phyloP scores from a whole-genome alignment of 2,329 filamentous ascomycete species.

The Botrytis fragariae region DNA sequence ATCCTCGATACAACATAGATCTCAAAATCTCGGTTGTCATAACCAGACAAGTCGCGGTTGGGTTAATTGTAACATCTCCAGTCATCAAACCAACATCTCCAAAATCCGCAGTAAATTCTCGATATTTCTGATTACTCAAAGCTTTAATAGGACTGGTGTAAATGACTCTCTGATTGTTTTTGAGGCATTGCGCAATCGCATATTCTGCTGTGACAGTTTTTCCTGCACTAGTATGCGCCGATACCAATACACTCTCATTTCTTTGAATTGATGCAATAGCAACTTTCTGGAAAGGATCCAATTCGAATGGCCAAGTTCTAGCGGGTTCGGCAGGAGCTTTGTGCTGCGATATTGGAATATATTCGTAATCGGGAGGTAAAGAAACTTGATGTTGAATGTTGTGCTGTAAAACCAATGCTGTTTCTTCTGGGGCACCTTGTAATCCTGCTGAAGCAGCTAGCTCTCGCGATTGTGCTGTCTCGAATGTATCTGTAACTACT shows the following conservation, averaged over 20 bases:
- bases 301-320: constrained; percentile 79
- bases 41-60: constrained; percentile 93
- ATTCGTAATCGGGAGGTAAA: constrained; percentile 89
- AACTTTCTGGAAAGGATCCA: constrained; percentile 96
- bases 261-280: constrained; percentile 93
- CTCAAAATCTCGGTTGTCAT: constrained; percentile 99
- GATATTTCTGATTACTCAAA: constrained; percentile 96
- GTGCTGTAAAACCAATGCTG: constrained; percentile 81
- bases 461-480: constrained; percentile 91
- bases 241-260: constrained; percentile 94
- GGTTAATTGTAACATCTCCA: constrained; percentile 98
- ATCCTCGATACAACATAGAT: constrained; percentile 96
- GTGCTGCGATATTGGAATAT: constrained; percentile 92
- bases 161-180: constrained; percentile 96
- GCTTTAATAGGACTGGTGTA: constrained; percentile 99
- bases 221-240: constrained; percentile 94
- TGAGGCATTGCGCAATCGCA: constrained; percentile 93
- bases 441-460: constrained; percentile 58
- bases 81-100: constrained; percentile 98
- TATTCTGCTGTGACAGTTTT: constrained; percentile 99
- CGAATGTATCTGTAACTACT: constrained; percentile 87
- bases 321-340: constrained; percentile 86
- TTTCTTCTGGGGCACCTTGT: constrained; percentile 34
- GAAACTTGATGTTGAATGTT: constrained; percentile 99
- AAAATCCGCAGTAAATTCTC: constrained; percentile 94